These are phyloP conservation scores for Auriscalpium orientale DNA, from an alignment of 768 basidiomycete species.

Conservation along the genomic window DNA sequence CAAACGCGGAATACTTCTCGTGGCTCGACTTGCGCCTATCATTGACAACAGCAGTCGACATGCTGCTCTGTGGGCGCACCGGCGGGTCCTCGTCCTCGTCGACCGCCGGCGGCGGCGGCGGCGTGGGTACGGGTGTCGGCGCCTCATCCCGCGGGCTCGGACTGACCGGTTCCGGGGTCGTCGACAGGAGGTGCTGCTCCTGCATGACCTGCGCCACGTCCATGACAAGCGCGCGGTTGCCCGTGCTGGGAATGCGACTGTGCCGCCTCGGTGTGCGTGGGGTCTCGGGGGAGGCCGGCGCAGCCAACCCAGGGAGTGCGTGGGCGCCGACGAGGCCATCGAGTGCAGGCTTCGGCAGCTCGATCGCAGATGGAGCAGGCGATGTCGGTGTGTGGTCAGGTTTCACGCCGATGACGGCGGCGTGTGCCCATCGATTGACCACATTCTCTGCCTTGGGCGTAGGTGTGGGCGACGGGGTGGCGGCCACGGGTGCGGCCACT, in stretches of 20 bases:
- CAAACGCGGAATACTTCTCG: constrained; percentile 56
- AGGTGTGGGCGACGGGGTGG: too few species aligned
- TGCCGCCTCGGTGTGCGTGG: constrained; percentile 32
- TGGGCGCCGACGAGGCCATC: constrained; percentile 30
- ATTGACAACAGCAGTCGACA: constrained; percentile 21
- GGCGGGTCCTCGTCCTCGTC: constrained; percentile 5
- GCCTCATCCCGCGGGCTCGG: background rate
- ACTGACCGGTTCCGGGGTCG: background rate
- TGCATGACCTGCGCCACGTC: constrained; percentile 62
- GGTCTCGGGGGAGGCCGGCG: background rate
- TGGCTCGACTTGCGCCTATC: constrained; percentile 63
- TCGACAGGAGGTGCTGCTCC: constrained; percentile 18
- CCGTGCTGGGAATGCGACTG: constrained; percentile 57
- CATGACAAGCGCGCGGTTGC: constrained; percentile 68
- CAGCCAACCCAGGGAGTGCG: constrained; percentile 36
- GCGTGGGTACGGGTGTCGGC: background rate
- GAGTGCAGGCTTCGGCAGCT: constrained; percentile 3
- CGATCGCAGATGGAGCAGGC: background rate
- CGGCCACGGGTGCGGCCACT: background rate
- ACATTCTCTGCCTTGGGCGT: constrained; percentile 7
- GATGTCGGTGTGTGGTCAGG: constrained; percentile 7
- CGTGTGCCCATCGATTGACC: constrained; percentile 27
- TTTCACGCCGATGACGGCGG: constrained; percentile 27
- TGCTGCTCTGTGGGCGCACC: constrained; percentile 3
- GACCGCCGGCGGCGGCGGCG: background rate